Conservation (phyloP, 2,329 filamentous ascomycete species). For the Thermoascus crustaceus region DNA sequence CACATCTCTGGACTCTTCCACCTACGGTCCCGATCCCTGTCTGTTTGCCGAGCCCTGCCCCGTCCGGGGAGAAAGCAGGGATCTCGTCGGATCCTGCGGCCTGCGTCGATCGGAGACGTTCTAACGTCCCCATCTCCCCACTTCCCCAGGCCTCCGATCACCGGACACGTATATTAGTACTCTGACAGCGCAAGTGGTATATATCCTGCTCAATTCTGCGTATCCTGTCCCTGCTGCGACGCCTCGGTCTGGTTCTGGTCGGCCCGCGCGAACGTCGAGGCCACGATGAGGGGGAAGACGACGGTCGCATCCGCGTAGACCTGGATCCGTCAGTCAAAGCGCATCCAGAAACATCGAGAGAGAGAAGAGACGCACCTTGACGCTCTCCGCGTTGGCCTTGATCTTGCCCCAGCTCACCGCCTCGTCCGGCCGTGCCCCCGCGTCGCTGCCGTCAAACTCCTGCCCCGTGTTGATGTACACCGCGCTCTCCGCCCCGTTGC, state of each 20-base stretch:
- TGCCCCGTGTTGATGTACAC: conserved; percentile 97
- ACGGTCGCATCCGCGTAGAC: conserved; percentile 61
- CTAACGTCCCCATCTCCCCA: too few species aligned
- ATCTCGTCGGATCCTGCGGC: too few species aligned
- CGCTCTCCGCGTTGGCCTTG: conserved; percentile 74
- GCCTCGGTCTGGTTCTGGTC: conserved; percentile 10
- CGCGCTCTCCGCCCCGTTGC: conserved; percentile 91
- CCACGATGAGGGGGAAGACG: conserved; percentile 59
- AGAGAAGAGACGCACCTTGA: conserved; percentile 58
- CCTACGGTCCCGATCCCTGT: too few species aligned
- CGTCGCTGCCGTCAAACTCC: conserved; percentile 96
- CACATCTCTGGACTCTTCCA: too few species aligned
- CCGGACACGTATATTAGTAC: too few species aligned
- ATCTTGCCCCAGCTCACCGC: conserved; percentile 99
- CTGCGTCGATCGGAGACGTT: too few species aligned
- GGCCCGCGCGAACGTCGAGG: conserved; percentile 54
- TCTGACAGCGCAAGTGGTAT: too few species aligned
- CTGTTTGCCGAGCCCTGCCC: too few species aligned
- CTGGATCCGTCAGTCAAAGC: conserved; percentile 15
- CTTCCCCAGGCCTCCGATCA: too few species aligned
- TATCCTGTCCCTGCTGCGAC: too few species aligned
- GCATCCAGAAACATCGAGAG: not conserved
- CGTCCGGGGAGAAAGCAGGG: too few species aligned
- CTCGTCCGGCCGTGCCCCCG: conserved; percentile 88
- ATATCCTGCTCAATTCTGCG: too few species aligned